Base-by-base conservation (phyloP, 106 monocot species). In the Xerophyta viscosa region DNA sequence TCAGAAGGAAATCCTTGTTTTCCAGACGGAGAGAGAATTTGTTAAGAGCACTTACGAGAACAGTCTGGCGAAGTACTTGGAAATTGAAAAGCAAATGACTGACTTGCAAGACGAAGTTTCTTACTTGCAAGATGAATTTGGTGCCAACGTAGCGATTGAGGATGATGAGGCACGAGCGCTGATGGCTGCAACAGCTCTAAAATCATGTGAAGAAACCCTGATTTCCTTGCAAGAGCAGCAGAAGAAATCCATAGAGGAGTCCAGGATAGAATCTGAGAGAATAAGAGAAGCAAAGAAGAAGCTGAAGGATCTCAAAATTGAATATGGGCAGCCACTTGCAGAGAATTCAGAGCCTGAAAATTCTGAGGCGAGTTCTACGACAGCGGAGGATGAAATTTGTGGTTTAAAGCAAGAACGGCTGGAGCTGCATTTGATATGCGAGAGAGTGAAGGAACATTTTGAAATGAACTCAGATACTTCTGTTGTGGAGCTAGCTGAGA, bases 401-500 rank as follows among this genome's bases (percentile, higher is more conserved):
- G 7, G 27, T 54, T 11, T 66, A 27, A 59, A 59, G 19, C 29
- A 36, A 20, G 65, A 59, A 58, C 51, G 54, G 45, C 20, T 65
- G 5, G 66, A 56, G 17, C n/a, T 73, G 17, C 60, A 48, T 17
- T 37, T 22, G 1, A 17, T 67, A 23, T 73, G 42, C 48, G 66
- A 61, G 46, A 66, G 66, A 39, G 55, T 66, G 2, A 61, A 66
- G 52, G 24, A 62, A 56, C 60, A 56, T 13, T 56, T 66, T 36
- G 24, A 73, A 47, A 61, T 17, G 37, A 54, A 29, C 48, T 56
- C 61, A 6, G 55, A 41, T 15, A 37, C 56, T 17, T 56, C 46
- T 12, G 55, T 61, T 11, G 54, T 56, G 61, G 66, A 66, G 9
- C 54, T 73, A 15, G 73, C 66, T 0, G 66, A 66, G 41, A 66